Base-by-base conservation (phyloP, 768 basidiomycete genomes). In the Lactifluus volemus region DNA sequence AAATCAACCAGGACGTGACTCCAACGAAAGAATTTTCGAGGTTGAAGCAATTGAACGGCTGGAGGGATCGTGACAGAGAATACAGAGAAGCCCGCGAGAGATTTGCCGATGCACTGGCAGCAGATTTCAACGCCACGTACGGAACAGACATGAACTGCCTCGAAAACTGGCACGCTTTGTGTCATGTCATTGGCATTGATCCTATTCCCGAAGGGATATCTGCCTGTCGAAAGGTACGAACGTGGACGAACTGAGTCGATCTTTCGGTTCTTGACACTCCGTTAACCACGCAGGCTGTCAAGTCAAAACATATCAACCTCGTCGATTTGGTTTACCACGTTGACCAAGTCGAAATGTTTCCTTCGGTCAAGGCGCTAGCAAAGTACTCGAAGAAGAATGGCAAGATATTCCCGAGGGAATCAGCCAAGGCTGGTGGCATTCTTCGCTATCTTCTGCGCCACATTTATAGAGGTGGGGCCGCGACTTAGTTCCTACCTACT, bases 101-200 rank as follows among this genome's bases (percentile, higher is more conserved):
- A 11, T 38, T 59, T 58, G 53, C 49, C 25, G 42, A 17, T 11
- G 65, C 64, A 32, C 30, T 67, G 39, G 53, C 53, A 6, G 30
- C 6, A 45, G 61, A 68, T 12, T 68, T 69, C 50, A 63, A 65
- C 36, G n/a, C 21, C 38, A 57, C 38, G 36, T 69, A 58, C 25
- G 68, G 68, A 8, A 65, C 64, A 10, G 55, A 64, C 34, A 49
- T 44, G n/a, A 19, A 67, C 19, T 51, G 59, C 55, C 50, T 68
- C 21, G 17, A 50, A 9, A 47, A 62, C 5, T 67, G 66, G 66
- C 45, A 53, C 14, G 42, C 42, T 34, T 51, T 69, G 2, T 68
- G 67, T 45, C 25, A 30, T 29, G 58, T 60, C 34, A 29, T 65
- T 11, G 52, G 57, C 29, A 59, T 69, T 29, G 49, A 47, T 5